Evolutionary conservation across 441 rosid genomes (phyloP), one percentile per base, ranked within the genome.

Genomic region (Cnidoscolus chayamansa): DNA sequence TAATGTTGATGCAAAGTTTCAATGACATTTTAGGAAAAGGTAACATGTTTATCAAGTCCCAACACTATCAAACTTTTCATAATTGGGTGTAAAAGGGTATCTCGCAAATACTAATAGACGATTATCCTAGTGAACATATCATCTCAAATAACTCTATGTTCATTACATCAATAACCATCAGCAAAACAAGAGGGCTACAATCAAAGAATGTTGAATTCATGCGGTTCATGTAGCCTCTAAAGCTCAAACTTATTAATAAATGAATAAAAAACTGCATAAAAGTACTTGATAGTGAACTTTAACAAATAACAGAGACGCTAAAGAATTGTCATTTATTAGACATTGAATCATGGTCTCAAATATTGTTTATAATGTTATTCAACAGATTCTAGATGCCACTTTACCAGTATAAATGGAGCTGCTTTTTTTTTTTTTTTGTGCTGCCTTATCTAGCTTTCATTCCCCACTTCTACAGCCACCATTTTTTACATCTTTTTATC

Each of bases 141-240:
- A 32, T 59, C 43, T 58, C 25, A 32, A 25, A 58, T 10, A 48
- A 70, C 43, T 58, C 53, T 58, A 47, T 48, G 43, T n/a, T 32
- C 17, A 48, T 67, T 10, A 67, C n/a, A 20, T 51, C 16, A 35
- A 51, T 53, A 35, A 15, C 70, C 30, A 67, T 53, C 8, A 30
- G 48, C 31, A 67, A 58, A 71, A 19, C 47, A 13, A 71, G 37
- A 16, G 32, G 40, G 11, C 30, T 57, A 54, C 10, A 65, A 47
- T 7, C n/a, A 1, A 47, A 61, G 45, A 49, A 20, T 48, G 10
- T 20, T 60, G 59, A 71, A 71, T 11, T n/a, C 9, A 17, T 9
- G 64, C 47, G 17, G 47, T 35, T 25, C 73, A 70, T 20, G 56
- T 43, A 68, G 32, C 50, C 63, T 68, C 51, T 15, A 59, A 47